Evolutionary conservation across 768 basidiomycete species (phyloP).

Genomic region (Mycena crocata): DNA sequence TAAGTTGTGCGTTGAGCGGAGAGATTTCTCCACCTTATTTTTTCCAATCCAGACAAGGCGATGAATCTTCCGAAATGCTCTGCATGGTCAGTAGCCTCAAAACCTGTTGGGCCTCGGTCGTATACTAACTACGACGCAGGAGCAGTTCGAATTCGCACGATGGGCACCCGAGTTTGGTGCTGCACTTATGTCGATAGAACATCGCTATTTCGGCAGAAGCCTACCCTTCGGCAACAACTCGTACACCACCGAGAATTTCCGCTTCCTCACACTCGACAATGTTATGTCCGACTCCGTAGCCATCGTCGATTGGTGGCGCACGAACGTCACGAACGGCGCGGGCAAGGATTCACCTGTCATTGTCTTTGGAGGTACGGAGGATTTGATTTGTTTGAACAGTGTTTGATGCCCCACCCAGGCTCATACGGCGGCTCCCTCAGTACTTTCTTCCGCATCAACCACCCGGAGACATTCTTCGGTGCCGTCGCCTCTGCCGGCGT

Average conservation of each 20-base stretch:
- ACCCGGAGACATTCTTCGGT: slow-evolving; percentile 7
- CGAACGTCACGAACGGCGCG: neutral
- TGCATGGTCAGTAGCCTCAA: neutral
- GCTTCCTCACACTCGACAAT: slow-evolving; percentile 13
- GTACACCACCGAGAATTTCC: slow-evolving; percentile 8
- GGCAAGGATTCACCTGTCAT: neutral
- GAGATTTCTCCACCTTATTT: neutral
- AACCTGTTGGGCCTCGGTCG: neutral
- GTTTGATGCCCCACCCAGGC: neutral
- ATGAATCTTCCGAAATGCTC: slow-evolving; percentile 1
- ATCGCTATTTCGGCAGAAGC: slow-evolving; percentile 10
- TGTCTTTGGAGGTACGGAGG: neutral
- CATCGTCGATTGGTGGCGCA: slow-evolving; percentile 12
- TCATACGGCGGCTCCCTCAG: slow-evolving; percentile 8
- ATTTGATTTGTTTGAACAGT: neutral
- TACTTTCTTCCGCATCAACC: slow-evolving; percentile 7
- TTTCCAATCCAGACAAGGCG: neutral
- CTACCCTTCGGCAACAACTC: neutral
- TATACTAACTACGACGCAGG: neutral
- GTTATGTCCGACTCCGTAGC: slow-evolving; percentile 1
- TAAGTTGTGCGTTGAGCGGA: neutral
- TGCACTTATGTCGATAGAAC: neutral
- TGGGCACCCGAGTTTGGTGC: slow-evolving; percentile 10
- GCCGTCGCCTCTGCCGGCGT: slow-evolving; percentile 5
- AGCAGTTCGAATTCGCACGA: neutral